A percentile compares a stretch with the other conserved stretches of the same genome.
Conservation (phyloP, 2,329 filamentous ascomycete genomes). For the Neofusicoccum cordaticola region DNA sequence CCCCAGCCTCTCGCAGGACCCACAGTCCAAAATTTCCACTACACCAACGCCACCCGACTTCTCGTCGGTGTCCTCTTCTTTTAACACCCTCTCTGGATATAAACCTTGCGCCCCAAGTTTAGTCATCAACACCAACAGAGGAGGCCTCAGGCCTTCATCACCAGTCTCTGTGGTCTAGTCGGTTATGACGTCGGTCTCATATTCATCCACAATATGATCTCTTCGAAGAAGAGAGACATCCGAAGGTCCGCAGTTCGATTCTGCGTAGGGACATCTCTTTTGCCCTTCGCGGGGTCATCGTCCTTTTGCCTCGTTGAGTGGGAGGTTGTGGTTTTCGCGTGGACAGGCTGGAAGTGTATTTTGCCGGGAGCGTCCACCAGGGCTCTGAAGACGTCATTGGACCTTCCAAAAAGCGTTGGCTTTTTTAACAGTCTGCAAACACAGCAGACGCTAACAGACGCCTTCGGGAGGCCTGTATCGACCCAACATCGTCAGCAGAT, state of each 20-base stretch:
- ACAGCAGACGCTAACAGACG: too few species aligned
- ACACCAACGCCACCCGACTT: not conserved
- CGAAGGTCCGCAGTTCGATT: constrained; percentile 19
- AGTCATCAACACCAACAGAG: not conserved
- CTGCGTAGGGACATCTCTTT: constrained; percentile 18
- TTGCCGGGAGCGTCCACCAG: too few species aligned
- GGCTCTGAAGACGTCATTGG: too few species aligned
- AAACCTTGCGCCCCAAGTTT: accelerated
- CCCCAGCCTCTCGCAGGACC: not conserved
- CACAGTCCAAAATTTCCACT: not conserved
- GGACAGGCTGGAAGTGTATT: too few species aligned
- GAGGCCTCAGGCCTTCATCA: not conserved
- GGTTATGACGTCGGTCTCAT: constrained; percentile 21
- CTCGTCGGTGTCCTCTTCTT: too few species aligned
- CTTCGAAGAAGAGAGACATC: constrained; percentile 11
- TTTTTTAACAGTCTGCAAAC: too few species aligned
- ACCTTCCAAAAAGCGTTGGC: too few species aligned
- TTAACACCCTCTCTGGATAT: not conserved
- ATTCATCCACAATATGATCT: not conserved
- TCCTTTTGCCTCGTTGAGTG: not conserved
- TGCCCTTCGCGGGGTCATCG: not conserved
- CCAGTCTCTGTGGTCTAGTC: constrained; percentile 19
- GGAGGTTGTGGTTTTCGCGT: not conserved
- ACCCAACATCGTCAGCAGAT: too few species aligned
- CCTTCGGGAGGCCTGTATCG: too few species aligned